A percentile compares a stretch with the other conserved stretches of the same genome.
phyloP scores from a whole-genome alignment of 78 protist genomes.

The Dictyostelium purpureum region DNA sequence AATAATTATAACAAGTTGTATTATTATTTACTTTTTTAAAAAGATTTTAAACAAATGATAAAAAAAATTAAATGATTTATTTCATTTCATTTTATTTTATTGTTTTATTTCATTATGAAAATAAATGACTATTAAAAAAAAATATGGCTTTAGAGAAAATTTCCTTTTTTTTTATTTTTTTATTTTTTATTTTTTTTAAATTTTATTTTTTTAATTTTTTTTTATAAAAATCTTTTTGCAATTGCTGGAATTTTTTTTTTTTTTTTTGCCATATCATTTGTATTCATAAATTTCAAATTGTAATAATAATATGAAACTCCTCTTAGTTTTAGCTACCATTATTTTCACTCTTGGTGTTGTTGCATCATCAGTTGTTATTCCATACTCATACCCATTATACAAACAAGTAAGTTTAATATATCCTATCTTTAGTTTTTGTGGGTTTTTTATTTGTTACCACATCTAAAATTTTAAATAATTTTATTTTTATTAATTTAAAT shows the following conservation, averaged over 20 bases:
- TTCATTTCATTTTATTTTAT: background rate
- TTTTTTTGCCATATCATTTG: too few species aligned
- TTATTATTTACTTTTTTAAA: background rate
- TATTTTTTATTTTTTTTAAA: background rate
- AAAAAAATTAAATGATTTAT: background rate
- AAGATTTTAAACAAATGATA: background rate
- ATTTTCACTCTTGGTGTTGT: background rate
- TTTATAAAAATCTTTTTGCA: background rate
- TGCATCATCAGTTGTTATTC: slow-evolving; percentile 8
- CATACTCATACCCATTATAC: slow-evolving; percentile 57
- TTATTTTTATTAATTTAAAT: background rate
- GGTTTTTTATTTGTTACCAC: background rate
- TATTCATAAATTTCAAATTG: background rate
- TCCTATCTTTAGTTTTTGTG: background rate
- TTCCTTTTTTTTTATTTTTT: too few species aligned
- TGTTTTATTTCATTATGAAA: background rate
- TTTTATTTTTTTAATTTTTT: background rate
- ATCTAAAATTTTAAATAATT: background rate
- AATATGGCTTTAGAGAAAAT: too few species aligned
- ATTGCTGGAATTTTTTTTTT: too few species aligned
- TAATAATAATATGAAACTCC: background rate
- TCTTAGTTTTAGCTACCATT: background rate
- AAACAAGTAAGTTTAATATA: slow-evolving; percentile 32
- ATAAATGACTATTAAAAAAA: too few species aligned
- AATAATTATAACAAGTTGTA: too few species aligned